Percentiles rank a stretch among this genome's conserved stretches.
phyloP scores from a whole-genome alignment of 768 basidiomycete species.

The Omphalotus guepiniiformis region DNA sequence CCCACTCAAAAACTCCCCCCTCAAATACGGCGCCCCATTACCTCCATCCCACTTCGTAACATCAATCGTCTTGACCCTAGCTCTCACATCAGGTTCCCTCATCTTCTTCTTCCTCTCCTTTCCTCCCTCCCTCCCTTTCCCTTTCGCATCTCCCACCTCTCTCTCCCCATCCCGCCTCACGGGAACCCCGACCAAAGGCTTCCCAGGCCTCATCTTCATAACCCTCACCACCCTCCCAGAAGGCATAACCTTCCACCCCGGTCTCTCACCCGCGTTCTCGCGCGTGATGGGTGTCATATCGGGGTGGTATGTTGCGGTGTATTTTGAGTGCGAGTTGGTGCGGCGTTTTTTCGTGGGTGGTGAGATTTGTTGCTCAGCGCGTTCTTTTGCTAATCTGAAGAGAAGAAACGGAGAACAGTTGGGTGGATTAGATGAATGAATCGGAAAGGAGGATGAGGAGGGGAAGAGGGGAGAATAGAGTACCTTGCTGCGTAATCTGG shows the following conservation, averaged over 20 bases:
- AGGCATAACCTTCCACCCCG: conserved; percentile 68
- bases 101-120: conserved; percentile 41
- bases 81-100: conserved; percentile 51
- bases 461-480: conserved; percentile 11
- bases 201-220: conserved; percentile 64
- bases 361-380: conserved; percentile 22
- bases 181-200: conserved; percentile 50
- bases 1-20: conserved; percentile 58
- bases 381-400: conserved; percentile 32
- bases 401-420: too few relatives aligned
- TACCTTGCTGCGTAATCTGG: conserved; percentile 68
- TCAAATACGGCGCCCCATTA: too few relatives aligned
- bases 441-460: too few relatives aligned
- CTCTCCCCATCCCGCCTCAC: too few relatives aligned
- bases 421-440: too few relatives aligned
- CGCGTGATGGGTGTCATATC: conserved; percentile 67
- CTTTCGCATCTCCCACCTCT: too few relatives aligned
- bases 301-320: too few relatives aligned
- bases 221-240: conserved; percentile 63
- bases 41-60: conserved; percentile 68
- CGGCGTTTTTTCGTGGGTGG: conserved; percentile 43
- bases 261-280: conserved; percentile 45
- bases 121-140: too few relatives aligned
- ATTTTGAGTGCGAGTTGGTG: conserved; percentile 23
- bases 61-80: conserved; percentile 65